phyloP scores from a whole-genome alignment of 1,284 basidiomycete species.

The Boletus semigastroideus region DNA sequence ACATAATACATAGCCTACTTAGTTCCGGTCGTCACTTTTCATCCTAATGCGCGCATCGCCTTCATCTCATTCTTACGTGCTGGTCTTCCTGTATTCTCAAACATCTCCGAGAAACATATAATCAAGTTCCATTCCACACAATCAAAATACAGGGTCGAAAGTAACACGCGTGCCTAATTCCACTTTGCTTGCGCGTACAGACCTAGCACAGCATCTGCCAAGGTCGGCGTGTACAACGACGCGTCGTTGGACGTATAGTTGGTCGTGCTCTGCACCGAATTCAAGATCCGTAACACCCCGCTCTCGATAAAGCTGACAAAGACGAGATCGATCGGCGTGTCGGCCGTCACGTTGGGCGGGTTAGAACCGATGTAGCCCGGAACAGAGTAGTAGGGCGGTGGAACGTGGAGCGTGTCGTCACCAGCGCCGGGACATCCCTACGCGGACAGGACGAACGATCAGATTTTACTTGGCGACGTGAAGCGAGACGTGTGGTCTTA shows the following conservation, averaged over 20 bases:
- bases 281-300: slow-evolving; percentile 54
- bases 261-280: slow-evolving; percentile 49
- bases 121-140: background rate
- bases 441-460: background rate
- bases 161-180: slow-evolving; percentile 41
- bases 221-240: slow-evolving; percentile 47
- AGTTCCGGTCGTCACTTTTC: background rate
- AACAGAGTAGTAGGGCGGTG: slow-evolving; percentile 52
- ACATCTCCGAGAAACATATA: too few species aligned
- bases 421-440: slow-evolving; percentile 72
- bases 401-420: slow-evolving; percentile 62
- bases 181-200: slow-evolving; percentile 60
- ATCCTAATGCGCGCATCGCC: slow-evolving; percentile 2
- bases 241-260: slow-evolving; percentile 55
- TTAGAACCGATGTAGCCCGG: slow-evolving; percentile 63
- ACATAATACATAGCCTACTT: background rate
- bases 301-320: slow-evolving; percentile 66
- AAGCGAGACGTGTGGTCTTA: slow-evolving; percentile 34
- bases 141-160: background rate
- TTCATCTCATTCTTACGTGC: too few species aligned
- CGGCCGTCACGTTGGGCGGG: slow-evolving; percentile 47
- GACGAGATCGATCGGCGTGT: slow-evolving; percentile 62
- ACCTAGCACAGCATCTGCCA: slow-evolving; percentile 53
- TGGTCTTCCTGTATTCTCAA: too few species aligned
- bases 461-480: background rate